Base-by-base conservation (phyloP, 202 grass and related monocot species). In the Cymbopogon flexuosus region DNA sequence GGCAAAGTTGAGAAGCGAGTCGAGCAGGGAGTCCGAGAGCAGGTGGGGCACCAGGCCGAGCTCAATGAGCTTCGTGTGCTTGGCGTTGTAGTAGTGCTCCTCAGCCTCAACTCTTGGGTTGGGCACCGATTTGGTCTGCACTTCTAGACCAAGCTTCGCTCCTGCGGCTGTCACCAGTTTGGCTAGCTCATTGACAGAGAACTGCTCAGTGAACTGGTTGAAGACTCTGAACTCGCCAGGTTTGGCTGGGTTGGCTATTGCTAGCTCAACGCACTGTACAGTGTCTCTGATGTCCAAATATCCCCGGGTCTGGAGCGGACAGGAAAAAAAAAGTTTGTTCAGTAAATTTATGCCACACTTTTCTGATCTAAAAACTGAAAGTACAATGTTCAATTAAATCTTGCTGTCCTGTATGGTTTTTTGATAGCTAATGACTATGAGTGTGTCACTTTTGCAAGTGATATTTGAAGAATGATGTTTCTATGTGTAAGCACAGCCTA, bases 201-300 rank as follows among this genome's bases (percentile, higher is more conserved):
- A 97, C 39, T 94, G 91, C 70, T 94, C 94, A 0, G 91, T 97
- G 85, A 97, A 97, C 49, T 97, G 94, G 79, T 97, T 97, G 72
- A 97, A 92, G 15, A 97, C 91, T 70, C 91, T 88, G 69, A 94
- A 97, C 63, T 97, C 94, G 1, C 94, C 91, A 3, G 30, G 85
- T 54, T 92, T 94, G 6, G 94, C 94, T 34, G 91, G 94, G 87
- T 94, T 97, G 21, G 91, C 91, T 35, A 97, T 92, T 40, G 94
- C 94, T 11, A 97, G 84, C 85, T 97, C 94, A 2, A 97, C 86
- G 1, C 94, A 97, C 65, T 94, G 94, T 46, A 94, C 89, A 2
- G 94, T 97, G 16, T 97, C 94, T 74, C 94, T 89, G 75, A 97
- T 97, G 75, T 97, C 91, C 81, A 94, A 75, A 76, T 94, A 97